These are phyloP conservation scores for Lasiosphaeris hirsuta DNA, from an alignment of 495 filamentous ascomycete species.

Conservation along the genomic window DNA sequence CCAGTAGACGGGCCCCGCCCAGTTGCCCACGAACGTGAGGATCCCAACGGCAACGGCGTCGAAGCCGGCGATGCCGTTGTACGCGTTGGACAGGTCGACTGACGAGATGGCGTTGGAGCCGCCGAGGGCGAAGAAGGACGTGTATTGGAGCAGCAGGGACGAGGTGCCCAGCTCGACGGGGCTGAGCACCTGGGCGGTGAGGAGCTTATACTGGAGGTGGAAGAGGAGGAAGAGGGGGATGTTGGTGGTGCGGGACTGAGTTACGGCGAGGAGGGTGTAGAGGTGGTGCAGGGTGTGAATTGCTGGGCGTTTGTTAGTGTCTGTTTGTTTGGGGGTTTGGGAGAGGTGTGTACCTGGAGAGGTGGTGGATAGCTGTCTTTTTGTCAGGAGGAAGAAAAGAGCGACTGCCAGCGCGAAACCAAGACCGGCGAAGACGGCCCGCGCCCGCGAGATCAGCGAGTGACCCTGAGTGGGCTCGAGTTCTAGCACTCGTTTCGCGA, in stretches of 20 bases:
- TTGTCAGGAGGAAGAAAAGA: constrained; percentile 25
- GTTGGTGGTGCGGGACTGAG: constrained; percentile 79
- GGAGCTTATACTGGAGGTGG: constrained; percentile 52
- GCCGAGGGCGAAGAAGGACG: constrained; percentile 86
- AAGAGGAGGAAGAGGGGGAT: constrained; percentile 80
- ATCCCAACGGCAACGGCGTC: constrained; percentile 66
- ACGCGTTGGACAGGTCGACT: constrained; percentile 77
- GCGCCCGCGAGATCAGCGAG: constrained; percentile 49
- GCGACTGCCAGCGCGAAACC: constrained; percentile 38
- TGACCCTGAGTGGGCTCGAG: constrained; percentile 42
- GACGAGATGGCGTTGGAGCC: constrained; percentile 90
- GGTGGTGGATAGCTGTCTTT: constrained; percentile 19
- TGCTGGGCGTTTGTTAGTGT: constrained; percentile 21
- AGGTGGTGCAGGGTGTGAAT: constrained; percentile 58
- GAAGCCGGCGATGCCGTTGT: constrained; percentile 75
- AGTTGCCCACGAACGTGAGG: constrained; percentile 84
- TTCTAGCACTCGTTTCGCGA: constrained; percentile 42
- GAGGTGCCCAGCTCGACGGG: constrained; percentile 59
- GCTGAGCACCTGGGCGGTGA: constrained; percentile 42
- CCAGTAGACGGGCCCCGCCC: constrained; percentile 92
- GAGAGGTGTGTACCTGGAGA: constrained; percentile 20
- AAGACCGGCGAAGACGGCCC: constrained; percentile 54
- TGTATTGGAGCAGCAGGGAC: constrained; percentile 64
- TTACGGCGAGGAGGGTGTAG: constrained; percentile 75
- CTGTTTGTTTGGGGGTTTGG: not conserved